Conservation (phyloP, 2,329 filamentous ascomycete species). For the Hypoxylon sp. region DNA sequence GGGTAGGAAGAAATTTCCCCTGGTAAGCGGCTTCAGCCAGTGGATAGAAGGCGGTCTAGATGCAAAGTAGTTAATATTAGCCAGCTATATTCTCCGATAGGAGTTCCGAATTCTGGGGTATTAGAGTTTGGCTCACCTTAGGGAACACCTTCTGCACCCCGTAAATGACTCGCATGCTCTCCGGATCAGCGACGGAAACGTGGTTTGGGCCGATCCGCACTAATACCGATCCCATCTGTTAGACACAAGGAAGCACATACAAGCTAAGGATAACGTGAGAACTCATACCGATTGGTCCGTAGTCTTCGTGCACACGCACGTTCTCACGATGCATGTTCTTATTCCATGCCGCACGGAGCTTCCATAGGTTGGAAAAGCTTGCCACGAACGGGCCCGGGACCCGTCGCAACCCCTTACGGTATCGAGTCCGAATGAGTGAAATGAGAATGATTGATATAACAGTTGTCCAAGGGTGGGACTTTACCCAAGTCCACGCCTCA, state of each 20-base stretch:
- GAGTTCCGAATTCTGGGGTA: too few species aligned
- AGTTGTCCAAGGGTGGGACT: too few species aligned
- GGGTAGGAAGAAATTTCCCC: too few species aligned
- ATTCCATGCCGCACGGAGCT: not conserved
- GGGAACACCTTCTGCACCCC: not conserved
- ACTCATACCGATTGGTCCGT: not conserved
- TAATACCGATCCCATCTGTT: too few species aligned
- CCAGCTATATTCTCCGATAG: too few species aligned
- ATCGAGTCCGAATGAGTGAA: not conserved
- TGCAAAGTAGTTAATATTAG: too few species aligned
- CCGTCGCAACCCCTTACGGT: not conserved
- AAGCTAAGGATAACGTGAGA: too few species aligned
- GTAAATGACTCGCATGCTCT: conserved; percentile 2
- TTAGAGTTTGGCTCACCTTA: not conserved
- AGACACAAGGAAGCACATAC: too few species aligned
- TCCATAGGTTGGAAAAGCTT: not conserved
- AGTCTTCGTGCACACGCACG: not conserved
- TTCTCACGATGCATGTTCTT: not conserved
- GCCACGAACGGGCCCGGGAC: not conserved
- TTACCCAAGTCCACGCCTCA: too few species aligned
- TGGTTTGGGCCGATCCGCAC: conserved; percentile 20
- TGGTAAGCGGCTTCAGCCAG: too few species aligned
- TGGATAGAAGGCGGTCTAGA: too few species aligned
- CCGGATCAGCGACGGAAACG: conserved; percentile 17
- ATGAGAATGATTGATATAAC: too few species aligned